These are phyloP conservation scores for Rhizopogon vulgaris DNA, from an alignment of 768 basidiomycete species.

Conservation along the genomic window DNA sequence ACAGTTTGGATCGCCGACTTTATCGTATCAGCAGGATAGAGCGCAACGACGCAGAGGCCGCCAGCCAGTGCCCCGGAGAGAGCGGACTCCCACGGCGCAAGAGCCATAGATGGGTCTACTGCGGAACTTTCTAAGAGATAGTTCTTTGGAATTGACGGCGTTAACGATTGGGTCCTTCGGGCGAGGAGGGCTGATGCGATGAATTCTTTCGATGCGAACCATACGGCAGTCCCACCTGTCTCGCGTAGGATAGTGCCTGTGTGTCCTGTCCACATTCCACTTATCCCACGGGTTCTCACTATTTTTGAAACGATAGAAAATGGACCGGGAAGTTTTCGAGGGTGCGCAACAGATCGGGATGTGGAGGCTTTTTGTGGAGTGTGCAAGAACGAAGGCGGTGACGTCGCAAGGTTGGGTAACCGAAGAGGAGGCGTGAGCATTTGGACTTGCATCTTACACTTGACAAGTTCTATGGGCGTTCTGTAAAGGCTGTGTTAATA, in stretches of 20 bases:
- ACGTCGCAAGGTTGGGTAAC: constrained; percentile 9
- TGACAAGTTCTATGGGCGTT: constrained; percentile 90
- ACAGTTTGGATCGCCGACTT: constrained; percentile 90
- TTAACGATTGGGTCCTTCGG: constrained; percentile 26
- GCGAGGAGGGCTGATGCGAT: constrained; percentile 58
- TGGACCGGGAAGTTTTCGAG: constrained; percentile 41
- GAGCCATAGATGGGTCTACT: constrained; percentile 8
- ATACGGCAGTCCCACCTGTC: constrained; percentile 79
- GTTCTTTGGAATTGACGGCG: background rate
- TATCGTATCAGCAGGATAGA: constrained; percentile 89
- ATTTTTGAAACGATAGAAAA: constrained; percentile 41
- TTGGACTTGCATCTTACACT: constrained; percentile 94
- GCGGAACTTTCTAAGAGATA: background rate
- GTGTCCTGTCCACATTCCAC: constrained; percentile 82
- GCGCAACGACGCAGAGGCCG: constrained; percentile 67
- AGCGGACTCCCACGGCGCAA: constrained; percentile 67
- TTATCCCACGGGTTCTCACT: constrained; percentile 43
- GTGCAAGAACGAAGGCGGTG: constrained; percentile 12
- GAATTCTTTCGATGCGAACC: constrained; percentile 84
- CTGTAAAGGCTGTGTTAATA: constrained; percentile 29
- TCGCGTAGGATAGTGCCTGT: constrained; percentile 84
- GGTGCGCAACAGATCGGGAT: background rate
- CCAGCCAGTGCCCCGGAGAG: constrained; percentile 76
- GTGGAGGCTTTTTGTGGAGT: constrained; percentile 7
- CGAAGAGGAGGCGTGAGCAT: constrained; percentile 40